These are phyloP conservation scores for Amaranthus tricolor DNA, from an alignment of 179 eudicot species.

Conservation along the genomic window DNA sequence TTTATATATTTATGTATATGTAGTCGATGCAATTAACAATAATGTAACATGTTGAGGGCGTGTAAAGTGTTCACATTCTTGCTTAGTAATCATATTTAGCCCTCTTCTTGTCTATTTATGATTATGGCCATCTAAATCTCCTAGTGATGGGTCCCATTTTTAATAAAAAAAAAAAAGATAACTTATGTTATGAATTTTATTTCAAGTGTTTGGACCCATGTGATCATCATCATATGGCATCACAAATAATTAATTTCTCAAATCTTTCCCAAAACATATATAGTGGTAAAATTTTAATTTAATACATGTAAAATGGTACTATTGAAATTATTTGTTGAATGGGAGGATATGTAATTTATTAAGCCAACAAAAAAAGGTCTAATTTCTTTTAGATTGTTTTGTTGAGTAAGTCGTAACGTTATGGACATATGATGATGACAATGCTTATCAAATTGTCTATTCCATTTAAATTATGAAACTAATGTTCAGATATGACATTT, in stretches of 20 bases:
- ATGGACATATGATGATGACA: too few species aligned
- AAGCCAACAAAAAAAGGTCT: too few species aligned
- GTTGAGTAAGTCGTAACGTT: too few species aligned
- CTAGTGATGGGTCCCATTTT: conserved; percentile 20
- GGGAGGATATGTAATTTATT: too few species aligned
- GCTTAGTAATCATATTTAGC: conserved; percentile 30
- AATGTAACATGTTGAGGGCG: conserved; percentile 22
- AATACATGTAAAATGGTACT: too few species aligned
- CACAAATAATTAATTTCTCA: background rate
- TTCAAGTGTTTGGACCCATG: conserved; percentile 15
- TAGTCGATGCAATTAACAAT: background rate
- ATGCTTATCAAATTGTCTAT: too few species aligned
- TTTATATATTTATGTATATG: too few species aligned
- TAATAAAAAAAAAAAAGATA: background rate
- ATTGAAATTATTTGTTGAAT: too few species aligned
- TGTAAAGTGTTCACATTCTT: conserved; percentile 24
- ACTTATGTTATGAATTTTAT: too few species aligned
- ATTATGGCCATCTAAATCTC: conserved; percentile 29
- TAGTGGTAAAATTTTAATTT: background rate
- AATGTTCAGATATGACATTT: too few species aligned
- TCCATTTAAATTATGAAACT: too few species aligned
- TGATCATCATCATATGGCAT: conserved; percentile 15
- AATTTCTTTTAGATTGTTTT: too few species aligned
- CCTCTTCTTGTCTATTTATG: conserved; percentile 21
- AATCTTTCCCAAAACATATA: background rate